Evolutionary conservation across 768 basidiomycete genomes (phyloP).

Genomic region (Paxillus rubicundulus): DNA sequence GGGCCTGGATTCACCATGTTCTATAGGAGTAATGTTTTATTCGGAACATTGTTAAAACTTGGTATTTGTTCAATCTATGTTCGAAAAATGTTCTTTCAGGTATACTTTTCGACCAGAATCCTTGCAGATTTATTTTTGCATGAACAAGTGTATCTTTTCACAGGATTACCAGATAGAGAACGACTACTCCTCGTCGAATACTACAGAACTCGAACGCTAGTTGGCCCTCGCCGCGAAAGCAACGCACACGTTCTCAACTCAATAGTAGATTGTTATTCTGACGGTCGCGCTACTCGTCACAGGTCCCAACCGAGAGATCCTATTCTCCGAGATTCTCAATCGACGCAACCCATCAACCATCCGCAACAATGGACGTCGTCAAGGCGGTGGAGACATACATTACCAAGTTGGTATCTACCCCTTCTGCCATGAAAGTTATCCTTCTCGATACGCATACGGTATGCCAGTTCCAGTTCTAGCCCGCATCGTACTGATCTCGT

Average conservation of each 20-base stretch:
- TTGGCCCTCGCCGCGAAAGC: no score
- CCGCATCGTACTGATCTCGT: neutral
- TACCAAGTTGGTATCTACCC: constrained; percentile 81
- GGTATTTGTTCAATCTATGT: no score
- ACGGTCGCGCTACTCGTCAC: neutral
- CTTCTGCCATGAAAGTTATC: constrained; percentile 91
- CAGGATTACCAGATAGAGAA: no score
- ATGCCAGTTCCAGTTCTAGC: constrained; percentile 22
- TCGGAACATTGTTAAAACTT: no score
- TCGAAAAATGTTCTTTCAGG: no score
- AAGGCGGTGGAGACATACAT: constrained; percentile 96
- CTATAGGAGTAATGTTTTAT: no score
- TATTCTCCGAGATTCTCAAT: neutral
- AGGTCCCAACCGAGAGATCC: neutral
- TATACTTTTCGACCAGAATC: no score
- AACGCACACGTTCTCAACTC: neutral
- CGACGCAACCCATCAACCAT: neutral
- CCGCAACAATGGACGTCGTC: constrained; percentile 79
- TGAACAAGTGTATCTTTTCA: no score
- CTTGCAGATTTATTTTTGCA: no score
- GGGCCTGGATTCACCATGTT: no score
- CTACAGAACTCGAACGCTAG: no score
- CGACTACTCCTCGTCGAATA: no score
- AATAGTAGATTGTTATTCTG: neutral
- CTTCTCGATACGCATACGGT: constrained; percentile 94